A percentile compares a stretch with the other conserved stretches of the same genome.
phyloP scores from a whole-genome alignment of 2,329 filamentous ascomycete species.

The Cladosporium sp. region DNA sequence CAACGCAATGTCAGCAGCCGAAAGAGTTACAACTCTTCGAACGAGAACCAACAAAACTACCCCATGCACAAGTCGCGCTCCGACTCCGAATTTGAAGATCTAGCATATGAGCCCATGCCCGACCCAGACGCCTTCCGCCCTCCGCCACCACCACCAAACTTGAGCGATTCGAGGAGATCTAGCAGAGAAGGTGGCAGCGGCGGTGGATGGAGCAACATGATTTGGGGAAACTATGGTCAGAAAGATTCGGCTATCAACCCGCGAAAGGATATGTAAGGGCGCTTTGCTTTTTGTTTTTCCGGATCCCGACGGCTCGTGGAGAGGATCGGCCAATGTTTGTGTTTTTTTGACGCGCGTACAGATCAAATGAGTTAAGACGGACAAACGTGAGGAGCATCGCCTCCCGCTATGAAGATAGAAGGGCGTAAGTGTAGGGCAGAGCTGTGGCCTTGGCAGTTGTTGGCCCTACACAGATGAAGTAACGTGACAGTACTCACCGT shows the following conservation, averaged over 20 bases:
- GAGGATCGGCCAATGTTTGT: constrained; percentile 7
- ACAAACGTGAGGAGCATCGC: constrained; percentile 16
- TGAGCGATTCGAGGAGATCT: constrained; percentile 17
- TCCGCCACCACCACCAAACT: constrained; percentile 15
- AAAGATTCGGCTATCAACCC: constrained; percentile 37
- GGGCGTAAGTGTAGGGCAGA: not conserved
- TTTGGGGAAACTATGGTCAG: constrained; percentile 43
- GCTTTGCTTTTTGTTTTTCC: constrained; percentile 9
- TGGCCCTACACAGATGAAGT: no score
- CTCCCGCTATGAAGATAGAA: constrained; percentile 14
- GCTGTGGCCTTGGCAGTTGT: not conserved
- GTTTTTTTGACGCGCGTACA: constrained; percentile 18
- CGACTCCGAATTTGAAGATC: constrained; percentile 78
- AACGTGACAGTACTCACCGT: not conserved
- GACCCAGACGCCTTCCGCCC: constrained; percentile 36
- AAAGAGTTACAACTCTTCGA: constrained; percentile 33
- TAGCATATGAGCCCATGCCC: constrained; percentile 42
- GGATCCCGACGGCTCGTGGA: not conserved
- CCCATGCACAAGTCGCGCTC: constrained; percentile 76
- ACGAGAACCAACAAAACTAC: constrained; percentile 38
- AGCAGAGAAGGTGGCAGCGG: constrained; percentile 22
- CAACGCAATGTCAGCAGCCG: constrained; percentile 32
- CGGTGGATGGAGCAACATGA: constrained; percentile 40
- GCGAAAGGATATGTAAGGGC: constrained; percentile 34
- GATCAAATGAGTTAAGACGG: constrained; percentile 10